Percentiles rank a stretch among this genome's conserved stretches.
phyloP scores from a whole-genome alignment of 2,329 filamentous ascomycete genomes.

The Harringtonia aguacate region DNA sequence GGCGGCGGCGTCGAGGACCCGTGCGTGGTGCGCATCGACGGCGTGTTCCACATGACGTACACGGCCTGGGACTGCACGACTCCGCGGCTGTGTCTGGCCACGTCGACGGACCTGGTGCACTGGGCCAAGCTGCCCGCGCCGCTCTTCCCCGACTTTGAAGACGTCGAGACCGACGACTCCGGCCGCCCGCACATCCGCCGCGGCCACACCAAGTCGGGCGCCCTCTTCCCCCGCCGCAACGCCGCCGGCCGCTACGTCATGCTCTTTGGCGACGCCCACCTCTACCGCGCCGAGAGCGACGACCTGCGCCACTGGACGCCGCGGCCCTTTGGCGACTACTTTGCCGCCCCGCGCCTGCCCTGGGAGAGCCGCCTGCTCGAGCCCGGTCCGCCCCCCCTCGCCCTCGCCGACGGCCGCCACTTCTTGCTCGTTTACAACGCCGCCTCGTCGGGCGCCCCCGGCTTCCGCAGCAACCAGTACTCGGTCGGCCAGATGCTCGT shows the following conservation, averaged over 20 bases:
- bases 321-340: no score
- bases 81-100: conserved; percentile 23
- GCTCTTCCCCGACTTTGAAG: conserved; percentile 15
- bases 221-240: no score
- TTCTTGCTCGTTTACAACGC: no score
- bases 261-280: no score
- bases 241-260: no score
- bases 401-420: no score
- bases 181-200: conserved; percentile 3
- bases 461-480: conserved; percentile 6
- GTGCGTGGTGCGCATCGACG: conserved; percentile 22
- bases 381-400: no score
- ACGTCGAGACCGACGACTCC: conserved; percentile 5
- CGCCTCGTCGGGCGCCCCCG: neutral
- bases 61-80: conserved; percentile 20
- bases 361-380: no score
- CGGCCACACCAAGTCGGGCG: no score
- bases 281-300: no score
- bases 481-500: conserved; percentile 6
- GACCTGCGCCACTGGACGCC: no score
- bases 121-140: conserved; percentile 21
- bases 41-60: conserved; percentile 26
- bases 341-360: no score
- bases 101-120: conserved; percentile 21
- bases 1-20: conserved; percentile 24